A percentile compares a stretch with the other conserved stretches of the same genome.
Conservation (phyloP, 768 basidiomycete genomes). For the Strobilomyces echinocephalus region DNA sequence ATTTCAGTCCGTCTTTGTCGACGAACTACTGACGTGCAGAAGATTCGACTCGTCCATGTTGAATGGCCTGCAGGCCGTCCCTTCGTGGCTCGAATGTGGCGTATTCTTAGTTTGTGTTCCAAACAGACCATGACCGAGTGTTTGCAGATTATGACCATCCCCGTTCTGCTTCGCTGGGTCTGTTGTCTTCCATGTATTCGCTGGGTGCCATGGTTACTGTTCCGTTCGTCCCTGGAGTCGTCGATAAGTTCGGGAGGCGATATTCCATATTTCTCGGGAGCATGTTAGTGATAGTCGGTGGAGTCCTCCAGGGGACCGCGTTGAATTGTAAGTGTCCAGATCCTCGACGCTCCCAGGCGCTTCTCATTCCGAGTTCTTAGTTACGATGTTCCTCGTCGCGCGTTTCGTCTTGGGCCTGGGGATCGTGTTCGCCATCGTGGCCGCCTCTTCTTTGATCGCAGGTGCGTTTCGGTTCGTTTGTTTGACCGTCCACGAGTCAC, state of each 20-base stretch:
- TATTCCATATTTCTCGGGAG: constrained; percentile 12
- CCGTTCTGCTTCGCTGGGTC: background rate
- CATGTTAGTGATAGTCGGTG: constrained; percentile 6
- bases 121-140: background rate
- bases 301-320: background rate
- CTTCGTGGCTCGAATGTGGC: background rate
- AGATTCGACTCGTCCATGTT: background rate
- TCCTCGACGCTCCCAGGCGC: too few species aligned
- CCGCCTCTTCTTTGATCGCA: constrained; percentile 17
- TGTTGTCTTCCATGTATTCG: constrained; percentile 42
- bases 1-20: background rate
- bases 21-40: background rate
- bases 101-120: background rate
- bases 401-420: constrained; percentile 16
- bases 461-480: constrained; percentile 1
- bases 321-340: constrained; percentile 5
- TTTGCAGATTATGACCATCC: background rate
- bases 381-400: constrained; percentile 12
- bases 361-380: background rate
- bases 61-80: background rate
- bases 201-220: constrained; percentile 54
- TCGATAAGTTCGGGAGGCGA: constrained; percentile 15
- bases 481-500: too few species aligned
- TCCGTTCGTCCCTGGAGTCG: constrained; percentile 31
- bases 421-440: constrained; percentile 9